Percentiles rank a stretch among this genome's conserved stretches.
phyloP scores from a whole-genome alignment of 495 filamentous ascomycete species.

The Gamarada debralockiae region DNA sequence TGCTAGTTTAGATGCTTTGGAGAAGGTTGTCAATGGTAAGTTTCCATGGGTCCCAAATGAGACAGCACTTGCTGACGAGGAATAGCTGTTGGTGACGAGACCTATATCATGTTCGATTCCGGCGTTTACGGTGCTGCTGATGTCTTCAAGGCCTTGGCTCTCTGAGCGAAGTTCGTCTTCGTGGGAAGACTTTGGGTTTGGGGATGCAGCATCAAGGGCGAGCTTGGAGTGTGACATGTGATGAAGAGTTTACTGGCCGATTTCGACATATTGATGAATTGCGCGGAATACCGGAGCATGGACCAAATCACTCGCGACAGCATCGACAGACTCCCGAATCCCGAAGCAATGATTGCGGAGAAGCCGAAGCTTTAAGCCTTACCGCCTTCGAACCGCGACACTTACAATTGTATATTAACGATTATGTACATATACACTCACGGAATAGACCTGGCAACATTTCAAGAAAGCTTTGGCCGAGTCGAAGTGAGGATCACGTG shows the following conservation, averaged over 20 bases:
- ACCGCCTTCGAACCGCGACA: too few species aligned
- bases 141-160: slow-evolving; percentile 66
- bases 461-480: too few species aligned
- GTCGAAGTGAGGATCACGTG: too few species aligned
- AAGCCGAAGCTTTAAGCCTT: slow-evolving; percentile 27
- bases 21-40: slow-evolving; percentile 51
- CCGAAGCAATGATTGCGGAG: slow-evolving; percentile 33
- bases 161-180: slow-evolving; percentile 63
- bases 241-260: slow-evolving; percentile 62
- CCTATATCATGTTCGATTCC: slow-evolving; percentile 51
- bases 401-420: too few species aligned
- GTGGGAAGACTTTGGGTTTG: slow-evolving; percentile 62
- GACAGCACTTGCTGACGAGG: background rate
- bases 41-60: background rate
- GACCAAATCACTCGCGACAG: slow-evolving; percentile 47
- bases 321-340: slow-evolving; percentile 29
- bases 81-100: slow-evolving; percentile 30
- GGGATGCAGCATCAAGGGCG: slow-evolving; percentile 55
- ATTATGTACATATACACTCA: too few species aligned
- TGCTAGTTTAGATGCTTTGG: slow-evolving; percentile 58
- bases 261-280: slow-evolving; percentile 62
- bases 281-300: slow-evolving; percentile 55
- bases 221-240: slow-evolving; percentile 59
- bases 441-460: too few species aligned
- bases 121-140: slow-evolving; percentile 61